Percentiles rank a stretch among this genome's conserved stretches.
Conservation (phyloP, 176 grass and related monocot genomes). For the Phyllostachys edulis region DNA sequence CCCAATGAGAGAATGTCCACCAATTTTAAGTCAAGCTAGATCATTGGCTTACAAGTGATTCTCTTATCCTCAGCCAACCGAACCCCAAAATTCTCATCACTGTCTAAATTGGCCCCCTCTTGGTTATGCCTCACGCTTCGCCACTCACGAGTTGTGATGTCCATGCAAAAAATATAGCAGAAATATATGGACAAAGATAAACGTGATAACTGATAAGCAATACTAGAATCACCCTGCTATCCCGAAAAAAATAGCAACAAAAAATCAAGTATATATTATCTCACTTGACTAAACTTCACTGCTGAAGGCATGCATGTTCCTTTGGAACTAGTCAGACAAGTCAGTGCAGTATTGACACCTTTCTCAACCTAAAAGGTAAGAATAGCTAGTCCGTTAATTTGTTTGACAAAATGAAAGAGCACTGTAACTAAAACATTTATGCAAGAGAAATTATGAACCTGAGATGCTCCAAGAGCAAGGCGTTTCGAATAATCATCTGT, state of each 20-base stretch:
- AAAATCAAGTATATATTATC: too few species aligned
- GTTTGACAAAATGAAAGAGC: conserved; percentile 17
- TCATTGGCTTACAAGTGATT: too few species aligned
- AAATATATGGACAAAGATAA: neutral
- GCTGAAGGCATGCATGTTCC: conserved; percentile 41
- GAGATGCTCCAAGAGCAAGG: conserved; percentile 60
- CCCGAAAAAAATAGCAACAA: too few species aligned
- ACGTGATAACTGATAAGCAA: neutral
- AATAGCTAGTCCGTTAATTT: conserved; percentile 2
- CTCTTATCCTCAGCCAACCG: too few species aligned
- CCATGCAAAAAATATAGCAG: neutral
- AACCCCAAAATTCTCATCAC: too few species aligned
- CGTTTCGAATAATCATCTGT: conserved; percentile 89
- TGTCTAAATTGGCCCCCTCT: too few species aligned
- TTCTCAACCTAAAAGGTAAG: conserved; percentile 56
- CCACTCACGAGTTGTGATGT: neutral
- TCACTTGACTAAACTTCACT: conserved; percentile 67
- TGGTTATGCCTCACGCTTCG: too few species aligned
- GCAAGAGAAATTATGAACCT: conserved; percentile 41
- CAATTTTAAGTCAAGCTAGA: too few species aligned
- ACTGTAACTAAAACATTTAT: neutral
- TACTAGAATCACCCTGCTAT: too few species aligned
- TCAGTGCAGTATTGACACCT: conserved; percentile 59
- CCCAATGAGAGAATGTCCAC: too few species aligned
- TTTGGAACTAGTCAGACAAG: conserved; percentile 55